phyloP scores from a whole-genome alignment of 108 stramenopile species.

The Licmophora abbreviata region DNA sequence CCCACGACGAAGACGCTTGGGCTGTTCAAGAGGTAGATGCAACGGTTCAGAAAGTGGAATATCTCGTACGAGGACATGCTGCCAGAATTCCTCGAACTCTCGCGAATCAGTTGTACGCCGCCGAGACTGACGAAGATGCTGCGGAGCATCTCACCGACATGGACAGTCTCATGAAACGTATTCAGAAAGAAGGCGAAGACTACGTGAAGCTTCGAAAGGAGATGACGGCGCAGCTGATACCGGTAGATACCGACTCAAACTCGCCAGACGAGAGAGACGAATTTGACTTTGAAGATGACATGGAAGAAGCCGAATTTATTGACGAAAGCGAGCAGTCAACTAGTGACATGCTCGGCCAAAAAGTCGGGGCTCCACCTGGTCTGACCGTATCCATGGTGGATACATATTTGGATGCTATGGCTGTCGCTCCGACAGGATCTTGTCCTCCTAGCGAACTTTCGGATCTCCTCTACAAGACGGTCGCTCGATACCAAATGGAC shows the following conservation, averaged over 20 bases:
- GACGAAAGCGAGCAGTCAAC: conserved; percentile 15
- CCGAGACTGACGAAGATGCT: not conserved
- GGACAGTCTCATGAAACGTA: conserved; percentile 40
- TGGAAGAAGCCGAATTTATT: conserved; percentile 15
- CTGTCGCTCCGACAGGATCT: conserved; percentile 4
- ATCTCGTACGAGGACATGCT: conserved; percentile 43
- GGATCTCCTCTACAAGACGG: conserved; percentile 14
- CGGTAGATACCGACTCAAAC: no score
- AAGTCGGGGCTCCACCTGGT: conserved; percentile 48
- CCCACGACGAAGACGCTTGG: conserved; percentile 40
- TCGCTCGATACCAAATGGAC: conserved; percentile 24
- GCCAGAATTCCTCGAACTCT: conserved; percentile 11
- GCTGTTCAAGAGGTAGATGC: conserved; percentile 37
- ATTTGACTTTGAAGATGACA: conserved; percentile 6
- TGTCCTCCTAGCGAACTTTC: not conserved
- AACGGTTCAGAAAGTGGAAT: conserved; percentile 49
- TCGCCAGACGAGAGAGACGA: conserved; percentile 16
- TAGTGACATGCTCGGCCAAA: not conserved
- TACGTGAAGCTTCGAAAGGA: conserved; percentile 42
- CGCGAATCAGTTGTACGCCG: conserved; percentile 11
- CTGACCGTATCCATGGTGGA: conserved; percentile 50
- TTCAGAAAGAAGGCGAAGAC: conserved; percentile 45
- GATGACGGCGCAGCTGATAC: conserved; percentile 8
- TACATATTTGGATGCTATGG: conserved; percentile 54
- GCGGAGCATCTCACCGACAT: conserved; percentile 34